These are phyloP conservation scores for Gynostemma pentaphyllum DNA, from an alignment of 306 rosid species.

Conservation along the genomic window DNA sequence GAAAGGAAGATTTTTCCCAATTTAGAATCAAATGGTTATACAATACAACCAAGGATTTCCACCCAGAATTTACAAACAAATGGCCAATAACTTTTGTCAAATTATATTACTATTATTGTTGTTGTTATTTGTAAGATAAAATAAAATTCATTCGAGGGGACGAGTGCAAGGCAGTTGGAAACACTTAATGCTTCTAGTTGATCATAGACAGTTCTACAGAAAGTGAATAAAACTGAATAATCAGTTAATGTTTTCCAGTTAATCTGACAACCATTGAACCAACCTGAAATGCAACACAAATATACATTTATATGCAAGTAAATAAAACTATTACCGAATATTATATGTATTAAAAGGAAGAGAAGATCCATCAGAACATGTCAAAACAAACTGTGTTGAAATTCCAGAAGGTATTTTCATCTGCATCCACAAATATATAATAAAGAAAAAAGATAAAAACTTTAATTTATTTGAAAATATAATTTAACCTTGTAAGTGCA, in stretches of 20 bases:
- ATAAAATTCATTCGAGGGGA: too few species aligned
- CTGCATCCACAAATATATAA: constrained; percentile 31
- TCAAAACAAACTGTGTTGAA: constrained; percentile 72
- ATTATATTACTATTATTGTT: too few species aligned
- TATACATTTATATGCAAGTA: neutral
- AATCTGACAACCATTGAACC: neutral
- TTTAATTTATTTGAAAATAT: neutral
- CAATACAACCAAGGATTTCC: too few species aligned
- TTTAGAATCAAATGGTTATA: too few species aligned
- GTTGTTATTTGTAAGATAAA: too few species aligned
- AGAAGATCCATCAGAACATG: constrained; percentile 68
- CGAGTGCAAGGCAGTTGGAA: neutral
- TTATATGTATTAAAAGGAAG: constrained; percentile 43
- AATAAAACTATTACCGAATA: constrained; percentile 43
- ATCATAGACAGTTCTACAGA: neutral
- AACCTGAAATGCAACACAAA: neutral
- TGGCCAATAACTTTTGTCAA: too few species aligned
- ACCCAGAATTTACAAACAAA: too few species aligned
- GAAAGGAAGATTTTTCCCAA: too few species aligned
- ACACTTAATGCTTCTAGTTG: neutral
- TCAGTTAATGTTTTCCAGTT: neutral
- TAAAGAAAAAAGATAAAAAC: neutral
- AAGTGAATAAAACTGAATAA: neutral
- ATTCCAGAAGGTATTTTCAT: constrained; percentile 83
- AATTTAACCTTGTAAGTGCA: constrained; percentile 4